Conservation (phyloP, 345 rosid species). For the Brassica napus region DNA sequence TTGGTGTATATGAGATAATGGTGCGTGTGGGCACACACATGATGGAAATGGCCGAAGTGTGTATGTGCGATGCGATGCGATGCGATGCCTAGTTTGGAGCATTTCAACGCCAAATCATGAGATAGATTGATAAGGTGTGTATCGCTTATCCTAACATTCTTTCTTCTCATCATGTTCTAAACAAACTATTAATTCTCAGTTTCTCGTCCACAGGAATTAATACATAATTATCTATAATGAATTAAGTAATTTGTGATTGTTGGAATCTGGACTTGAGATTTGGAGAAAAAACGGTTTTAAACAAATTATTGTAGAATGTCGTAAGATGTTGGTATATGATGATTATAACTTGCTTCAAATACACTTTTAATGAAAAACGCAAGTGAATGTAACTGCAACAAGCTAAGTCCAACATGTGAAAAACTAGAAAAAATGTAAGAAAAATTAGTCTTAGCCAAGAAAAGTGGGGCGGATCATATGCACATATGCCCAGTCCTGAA, state of each 20-base stretch:
- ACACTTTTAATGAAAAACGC: not conserved
- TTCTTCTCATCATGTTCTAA: not conserved
- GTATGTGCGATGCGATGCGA: slow-evolving; percentile 17
- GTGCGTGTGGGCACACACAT: not conserved
- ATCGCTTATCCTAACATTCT: slow-evolving; percentile 13
- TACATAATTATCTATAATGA: not conserved
- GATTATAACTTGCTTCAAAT: not conserved
- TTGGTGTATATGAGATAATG: not conserved
- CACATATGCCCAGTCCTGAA: not conserved
- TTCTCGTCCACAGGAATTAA: not conserved
- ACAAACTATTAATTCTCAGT: not conserved
- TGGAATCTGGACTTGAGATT: not conserved
- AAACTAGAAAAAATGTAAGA: not conserved
- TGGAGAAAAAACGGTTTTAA: not conserved
- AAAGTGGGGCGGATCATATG: not conserved
- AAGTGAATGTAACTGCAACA: not conserved
- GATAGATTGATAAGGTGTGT: slow-evolving; percentile 17
- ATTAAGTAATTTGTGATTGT: not conserved
- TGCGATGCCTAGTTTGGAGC: slow-evolving; percentile 19
- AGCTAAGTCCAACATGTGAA: not conserved
- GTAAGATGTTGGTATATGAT: not conserved
- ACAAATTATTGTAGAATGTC: not conserved
- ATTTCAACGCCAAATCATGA: slow-evolving; percentile 28
- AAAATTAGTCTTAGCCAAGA: not conserved
- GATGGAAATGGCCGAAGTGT: slow-evolving; percentile 25